Percentiles rank a stretch among this genome's conserved stretches.
These are phyloP conservation scores for Lodderomyces margitis DNA, from an alignment of 1,139 yeast species.

Conservation along the genomic window DNA sequence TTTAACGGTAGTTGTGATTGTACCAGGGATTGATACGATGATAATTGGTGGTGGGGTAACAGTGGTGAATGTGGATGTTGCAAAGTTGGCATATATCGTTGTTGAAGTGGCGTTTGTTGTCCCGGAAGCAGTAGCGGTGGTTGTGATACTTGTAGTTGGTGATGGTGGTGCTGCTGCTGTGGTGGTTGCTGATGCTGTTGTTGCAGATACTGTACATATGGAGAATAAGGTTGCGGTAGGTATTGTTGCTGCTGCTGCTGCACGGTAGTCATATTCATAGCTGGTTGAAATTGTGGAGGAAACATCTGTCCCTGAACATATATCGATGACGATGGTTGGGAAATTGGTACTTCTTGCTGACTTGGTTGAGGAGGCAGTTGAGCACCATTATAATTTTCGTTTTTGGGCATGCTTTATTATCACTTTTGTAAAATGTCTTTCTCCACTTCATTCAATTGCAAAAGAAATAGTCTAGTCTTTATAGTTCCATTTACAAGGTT, in stretches of 20 bases:
- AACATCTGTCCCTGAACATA: background rate
- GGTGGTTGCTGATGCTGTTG: conserved; percentile 1
- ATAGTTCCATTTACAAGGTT: conserved; percentile 1
- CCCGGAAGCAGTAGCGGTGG: conserved; percentile 1
- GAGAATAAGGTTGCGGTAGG: conserved; percentile 1
- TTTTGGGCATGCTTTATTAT: background rate
- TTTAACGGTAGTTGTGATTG: background rate
- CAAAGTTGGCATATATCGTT: background rate
- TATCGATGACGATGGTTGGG: background rate
- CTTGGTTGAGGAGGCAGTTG: background rate
- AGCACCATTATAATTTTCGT: background rate
- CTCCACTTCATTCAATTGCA: background rate
- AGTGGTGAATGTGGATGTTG: background rate
- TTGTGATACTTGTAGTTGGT: conserved; percentile 1
- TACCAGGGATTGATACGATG: background rate
- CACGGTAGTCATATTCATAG: background rate
- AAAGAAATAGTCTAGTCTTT: background rate
- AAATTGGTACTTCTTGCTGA: background rate
- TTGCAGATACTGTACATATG: background rate
- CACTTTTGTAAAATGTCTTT: background rate
- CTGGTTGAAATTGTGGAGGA: conserved; percentile 4
- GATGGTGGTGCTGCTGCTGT: background rate
- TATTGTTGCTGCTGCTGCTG: conserved; percentile 3
- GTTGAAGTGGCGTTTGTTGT: background rate
- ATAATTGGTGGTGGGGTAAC: background rate